A percentile compares a stretch with the other conserved stretches of the same genome.
These are phyloP conservation scores for Camellia lanceoleosa DNA, from an alignment of 148 eudicot species.

Conservation along the genomic window DNA sequence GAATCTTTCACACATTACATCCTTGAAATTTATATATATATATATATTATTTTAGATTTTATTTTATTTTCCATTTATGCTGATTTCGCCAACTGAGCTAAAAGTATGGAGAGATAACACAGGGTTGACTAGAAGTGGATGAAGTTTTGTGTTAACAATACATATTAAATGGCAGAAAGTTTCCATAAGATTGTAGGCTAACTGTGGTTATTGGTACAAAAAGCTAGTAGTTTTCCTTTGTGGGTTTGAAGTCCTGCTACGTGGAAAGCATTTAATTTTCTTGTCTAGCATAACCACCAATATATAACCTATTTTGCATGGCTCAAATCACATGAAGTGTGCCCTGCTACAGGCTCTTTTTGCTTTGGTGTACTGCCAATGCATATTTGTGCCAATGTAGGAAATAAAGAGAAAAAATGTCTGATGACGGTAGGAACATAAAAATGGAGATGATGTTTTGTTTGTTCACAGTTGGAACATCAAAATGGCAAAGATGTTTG, in stretches of 20 bases:
- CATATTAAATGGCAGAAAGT: too few relatives aligned
- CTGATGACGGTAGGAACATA: not conserved
- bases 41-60: too few relatives aligned
- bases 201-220: too few relatives aligned
- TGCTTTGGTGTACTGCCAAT: not conserved
- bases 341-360: conserved; percentile 5
- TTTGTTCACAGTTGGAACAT: too few relatives aligned
- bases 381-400: not conserved
- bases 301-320: not conserved
- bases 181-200: too few relatives aligned
- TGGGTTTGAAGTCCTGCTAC: not conserved
- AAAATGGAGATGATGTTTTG: not conserved
- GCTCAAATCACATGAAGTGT: not conserved
- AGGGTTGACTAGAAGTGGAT: too few relatives aligned
- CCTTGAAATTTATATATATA: not conserved
- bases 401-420: not conserved
- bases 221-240: not conserved
- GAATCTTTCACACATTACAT: not conserved
- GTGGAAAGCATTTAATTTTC: not conserved
- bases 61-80: too few relatives aligned
- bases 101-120: too few relatives aligned
- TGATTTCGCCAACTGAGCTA: too few relatives aligned
- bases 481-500: not conserved
- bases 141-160: too few relatives aligned
- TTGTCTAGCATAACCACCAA: not conserved